phyloP scores from a whole-genome alignment of 1,284 basidiomycete species.

The Ustilago bromivora region DNA sequence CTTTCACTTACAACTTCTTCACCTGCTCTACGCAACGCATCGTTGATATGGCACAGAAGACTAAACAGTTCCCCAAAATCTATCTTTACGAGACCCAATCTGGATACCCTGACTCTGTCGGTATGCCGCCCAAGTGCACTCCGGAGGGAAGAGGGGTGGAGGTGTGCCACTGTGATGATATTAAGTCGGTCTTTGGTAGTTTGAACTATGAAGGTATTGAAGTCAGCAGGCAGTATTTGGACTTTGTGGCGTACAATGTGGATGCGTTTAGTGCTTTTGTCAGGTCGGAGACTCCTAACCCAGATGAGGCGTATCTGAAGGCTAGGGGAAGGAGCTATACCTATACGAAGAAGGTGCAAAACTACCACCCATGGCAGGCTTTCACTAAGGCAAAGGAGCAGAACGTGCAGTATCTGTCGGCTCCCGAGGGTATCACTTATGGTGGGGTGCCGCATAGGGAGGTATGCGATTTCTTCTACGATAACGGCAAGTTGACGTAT shows the following conservation, averaged over 20 bases:
- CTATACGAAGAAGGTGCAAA: slow-evolving; percentile 36
- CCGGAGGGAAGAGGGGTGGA: slow-evolving; percentile 20
- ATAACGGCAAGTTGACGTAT: slow-evolving; percentile 23
- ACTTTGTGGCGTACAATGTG: slow-evolving; percentile 31
- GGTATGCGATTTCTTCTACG: slow-evolving; percentile 36
- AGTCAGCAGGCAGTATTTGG: slow-evolving; percentile 23
- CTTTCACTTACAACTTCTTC: slow-evolving; percentile 48
- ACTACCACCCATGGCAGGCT: slow-evolving; percentile 22
- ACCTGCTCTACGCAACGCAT: slow-evolving; percentile 45
- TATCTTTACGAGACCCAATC: slow-evolving; percentile 43
- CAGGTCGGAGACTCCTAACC: slow-evolving; percentile 22
- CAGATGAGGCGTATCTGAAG: slow-evolving; percentile 13
- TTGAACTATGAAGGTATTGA: slow-evolving; percentile 25
- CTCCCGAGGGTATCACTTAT: slow-evolving; percentile 19
- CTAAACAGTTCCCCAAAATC: slow-evolving; percentile 24
- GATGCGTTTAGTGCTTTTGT: slow-evolving; percentile 46
- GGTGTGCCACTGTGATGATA: slow-evolving; percentile 37
- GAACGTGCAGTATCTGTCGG: slow-evolving; percentile 32
- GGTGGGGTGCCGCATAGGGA: slow-evolving; percentile 23
- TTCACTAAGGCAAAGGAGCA: neutral
- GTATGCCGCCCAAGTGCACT: slow-evolving; percentile 22
- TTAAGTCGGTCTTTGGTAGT: slow-evolving; percentile 31
- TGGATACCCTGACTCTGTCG: slow-evolving; percentile 24
- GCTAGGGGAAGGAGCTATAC: slow-evolving; percentile 38
- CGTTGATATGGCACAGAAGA: slow-evolving; percentile 19